Conservation (phyloP, 352 stramenopile genomes). For the Phytophthora melonis region DNA sequence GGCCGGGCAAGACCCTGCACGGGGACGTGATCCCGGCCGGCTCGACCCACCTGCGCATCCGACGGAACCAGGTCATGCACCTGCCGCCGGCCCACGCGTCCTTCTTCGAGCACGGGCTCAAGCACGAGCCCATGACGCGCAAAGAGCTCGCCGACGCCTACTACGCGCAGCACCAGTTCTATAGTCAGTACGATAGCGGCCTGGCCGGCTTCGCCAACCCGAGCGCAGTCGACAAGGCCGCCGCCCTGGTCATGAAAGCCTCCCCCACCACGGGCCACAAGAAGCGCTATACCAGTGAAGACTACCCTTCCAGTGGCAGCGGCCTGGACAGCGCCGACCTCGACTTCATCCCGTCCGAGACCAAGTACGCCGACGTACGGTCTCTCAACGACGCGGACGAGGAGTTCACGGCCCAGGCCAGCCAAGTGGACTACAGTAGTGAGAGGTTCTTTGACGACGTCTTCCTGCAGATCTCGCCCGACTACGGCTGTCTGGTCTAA, state of each 20-base stretch:
- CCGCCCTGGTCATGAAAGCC: slow-evolving; percentile 26
- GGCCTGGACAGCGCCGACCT: slow-evolving; percentile 37
- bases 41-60: slow-evolving; percentile 56
- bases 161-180: slow-evolving; percentile 28
- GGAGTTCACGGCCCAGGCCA: slow-evolving; percentile 55
- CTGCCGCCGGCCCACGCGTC: slow-evolving; percentile 34
- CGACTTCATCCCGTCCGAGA: slow-evolving; percentile 50
- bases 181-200: slow-evolving; percentile 16
- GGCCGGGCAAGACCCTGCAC: slow-evolving; percentile 45
- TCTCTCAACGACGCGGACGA: slow-evolving; percentile 59
- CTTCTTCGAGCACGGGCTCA: slow-evolving; percentile 23
- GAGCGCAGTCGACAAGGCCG: slow-evolving; percentile 24
- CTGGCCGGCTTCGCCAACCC: slow-evolving; percentile 19
- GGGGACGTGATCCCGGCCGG: slow-evolving; percentile 51
- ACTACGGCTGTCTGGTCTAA: slow-evolving; percentile 79
- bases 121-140: slow-evolving; percentile 12
- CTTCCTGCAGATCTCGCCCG: slow-evolving; percentile 79
- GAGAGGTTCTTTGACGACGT: slow-evolving; percentile 83
- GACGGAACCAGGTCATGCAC: slow-evolving; percentile 55
- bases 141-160: slow-evolving; percentile 25
- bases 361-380: slow-evolving; percentile 67
- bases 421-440: slow-evolving; percentile 72
- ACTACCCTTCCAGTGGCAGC: slow-evolving; percentile 45
- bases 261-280: slow-evolving; percentile 23
- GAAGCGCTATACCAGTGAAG: slow-evolving; percentile 20